Conservation (phyloP, 305 asterid species). For the Fraxinus velutina region DNA sequence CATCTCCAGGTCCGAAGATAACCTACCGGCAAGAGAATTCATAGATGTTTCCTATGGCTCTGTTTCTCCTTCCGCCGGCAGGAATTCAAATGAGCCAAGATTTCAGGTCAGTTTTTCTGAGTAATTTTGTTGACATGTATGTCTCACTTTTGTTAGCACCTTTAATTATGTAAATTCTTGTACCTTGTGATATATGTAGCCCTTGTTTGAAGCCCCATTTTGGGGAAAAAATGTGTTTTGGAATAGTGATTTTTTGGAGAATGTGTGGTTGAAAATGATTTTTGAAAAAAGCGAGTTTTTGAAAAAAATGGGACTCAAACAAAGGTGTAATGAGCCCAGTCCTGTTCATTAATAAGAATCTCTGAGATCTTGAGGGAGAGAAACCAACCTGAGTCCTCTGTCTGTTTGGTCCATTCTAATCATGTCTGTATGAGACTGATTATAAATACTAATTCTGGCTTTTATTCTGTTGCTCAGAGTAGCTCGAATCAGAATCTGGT, state of each 20-base stretch:
- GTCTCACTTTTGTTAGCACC: constrained; percentile 6
- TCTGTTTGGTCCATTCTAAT: constrained; percentile 4
- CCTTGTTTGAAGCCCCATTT: neutral
- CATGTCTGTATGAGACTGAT: neutral
- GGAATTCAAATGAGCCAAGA: constrained; percentile 32
- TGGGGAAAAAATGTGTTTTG: neutral
- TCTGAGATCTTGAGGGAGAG: constrained; percentile 3
- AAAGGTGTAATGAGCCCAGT: constrained; percentile 10
- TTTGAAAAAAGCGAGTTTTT: neutral
- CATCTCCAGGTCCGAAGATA: constrained; percentile 31
- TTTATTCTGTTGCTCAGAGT: constrained; percentile 25
- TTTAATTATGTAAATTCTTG: constrained; percentile 5
- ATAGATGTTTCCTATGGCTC: constrained; percentile 22
- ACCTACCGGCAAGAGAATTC: constrained; percentile 31
- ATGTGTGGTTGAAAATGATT: neutral
- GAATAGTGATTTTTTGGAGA: neutral
- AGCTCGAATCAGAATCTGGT: constrained; percentile 43
- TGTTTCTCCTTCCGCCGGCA: constrained; percentile 30
- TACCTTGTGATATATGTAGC: constrained; percentile 8
- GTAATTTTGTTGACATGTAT: constrained; percentile 11
- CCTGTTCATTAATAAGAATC: constrained; percentile 9
- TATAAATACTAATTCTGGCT: constrained; percentile 15
- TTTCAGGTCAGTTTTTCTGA: constrained; percentile 42
- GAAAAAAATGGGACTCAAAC: neutral
- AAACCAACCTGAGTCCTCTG: neutral